Conservation (phyloP, 257 asterid genomes). For the Solanum virginianum region DNA sequence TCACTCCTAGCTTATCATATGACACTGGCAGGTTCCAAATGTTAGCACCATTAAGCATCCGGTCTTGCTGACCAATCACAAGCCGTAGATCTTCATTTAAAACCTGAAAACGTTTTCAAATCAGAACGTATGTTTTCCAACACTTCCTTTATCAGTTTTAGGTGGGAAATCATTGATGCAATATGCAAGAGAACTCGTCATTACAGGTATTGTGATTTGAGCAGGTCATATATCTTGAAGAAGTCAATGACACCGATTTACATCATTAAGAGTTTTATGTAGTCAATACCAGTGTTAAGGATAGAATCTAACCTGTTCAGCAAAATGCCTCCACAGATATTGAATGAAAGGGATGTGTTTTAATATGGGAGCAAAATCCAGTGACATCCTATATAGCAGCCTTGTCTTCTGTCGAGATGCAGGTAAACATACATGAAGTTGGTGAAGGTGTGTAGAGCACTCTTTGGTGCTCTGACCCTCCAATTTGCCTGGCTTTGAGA, state of each 20-base stretch:
- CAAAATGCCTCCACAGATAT: slow-evolving; percentile 79
- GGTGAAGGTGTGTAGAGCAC: slow-evolving; percentile 92
- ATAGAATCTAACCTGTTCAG: slow-evolving; percentile 52
- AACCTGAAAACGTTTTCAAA: slow-evolving; percentile 28
- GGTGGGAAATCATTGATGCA: neutral
- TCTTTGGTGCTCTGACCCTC: slow-evolving; percentile 71
- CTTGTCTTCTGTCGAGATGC: slow-evolving; percentile 79
- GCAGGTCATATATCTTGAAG: neutral
- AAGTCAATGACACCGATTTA: neutral
- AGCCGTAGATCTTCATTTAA: slow-evolving; percentile 79
- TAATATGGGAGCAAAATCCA: slow-evolving; percentile 86
- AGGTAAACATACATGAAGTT: slow-evolving; percentile 89
- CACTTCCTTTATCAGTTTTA: neutral
- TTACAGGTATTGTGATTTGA: neutral
- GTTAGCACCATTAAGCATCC: slow-evolving; percentile 68
- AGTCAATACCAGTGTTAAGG: neutral
- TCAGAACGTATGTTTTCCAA: neutral
- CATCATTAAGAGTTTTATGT: neutral
- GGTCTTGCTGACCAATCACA: slow-evolving; percentile 72
- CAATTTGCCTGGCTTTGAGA: slow-evolving; percentile 83
- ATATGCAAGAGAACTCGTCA: neutral
- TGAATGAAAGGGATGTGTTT: slow-evolving; percentile 79
- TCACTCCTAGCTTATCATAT: slow-evolving; percentile 76
- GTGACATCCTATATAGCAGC: slow-evolving; percentile 87
- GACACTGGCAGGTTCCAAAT: slow-evolving; percentile 74